Evolutionary conservation across 106 monocot genomes (phyloP), one percentile per base, ranked within the genome.

Genomic region (Dioscorea alata): DNA sequence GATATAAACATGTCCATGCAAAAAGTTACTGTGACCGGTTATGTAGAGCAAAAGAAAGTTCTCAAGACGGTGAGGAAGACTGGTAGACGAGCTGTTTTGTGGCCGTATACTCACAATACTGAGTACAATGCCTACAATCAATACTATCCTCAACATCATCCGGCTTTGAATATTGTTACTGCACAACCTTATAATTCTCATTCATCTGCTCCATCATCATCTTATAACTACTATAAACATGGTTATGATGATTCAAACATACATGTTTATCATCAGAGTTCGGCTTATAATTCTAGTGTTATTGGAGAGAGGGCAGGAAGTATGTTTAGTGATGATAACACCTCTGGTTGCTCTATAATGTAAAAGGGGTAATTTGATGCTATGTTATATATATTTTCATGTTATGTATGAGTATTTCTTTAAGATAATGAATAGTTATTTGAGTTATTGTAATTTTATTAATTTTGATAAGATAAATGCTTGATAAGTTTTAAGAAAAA

Each of bases 21-120:
- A 79, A 94, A 94, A 66, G 93, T 94, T 22, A 94, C 86, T n/a
- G 93, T 94, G 12, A 86, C 81, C 10, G 89, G 89, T 9, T 76
- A 72, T 24, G 82, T 82, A 31, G 90, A 94, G 23, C 89, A 87
- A 73, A 84, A 82, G 70, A 94, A 90, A 82, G 82, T 94, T 22
- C 82, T 94, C 31, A 84, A 80, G 72, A 71, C 83, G 7, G 93
- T 74, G 50, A 76, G 93, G 67, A 83, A 76, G 67, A 90, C 89
- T 35, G 93, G 93, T 8, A 64, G 93, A 64, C 68, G 85, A 62
- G 89, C 89, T 16, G 86, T 86, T 65, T 61, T 94, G 23, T 94
- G 93, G 93, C 86, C 93, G 1, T 74, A 66, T 20, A 63, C 79
- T 20, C 76, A 79, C 73, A 57, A 24, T 52, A 59, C 50, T 4